Evolutionary conservation across 805 yeast species (phyloP), one percentile per base, ranked within the genome.

Genomic region (Ogataea minuta): DNA sequence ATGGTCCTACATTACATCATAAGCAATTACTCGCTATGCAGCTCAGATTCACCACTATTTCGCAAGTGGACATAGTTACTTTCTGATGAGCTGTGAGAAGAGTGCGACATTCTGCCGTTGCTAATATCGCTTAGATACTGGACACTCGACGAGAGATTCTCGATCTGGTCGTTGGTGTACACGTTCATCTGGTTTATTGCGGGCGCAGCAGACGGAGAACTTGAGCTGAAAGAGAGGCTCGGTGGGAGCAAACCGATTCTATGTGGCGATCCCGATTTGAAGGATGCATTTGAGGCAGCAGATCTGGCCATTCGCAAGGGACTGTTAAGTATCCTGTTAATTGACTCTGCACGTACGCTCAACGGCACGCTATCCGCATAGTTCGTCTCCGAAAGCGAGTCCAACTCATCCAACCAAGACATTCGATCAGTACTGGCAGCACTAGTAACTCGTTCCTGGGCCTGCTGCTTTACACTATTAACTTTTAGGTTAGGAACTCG

Each of bases 51-150:
- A 26, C 41, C 27, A 20, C 24, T 26, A 26, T 28, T 14, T 41
- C 39, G 38, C 23, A 33, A 24, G 28, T 26, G 37, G 11, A 36
- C 39, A 9, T 17, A 12, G 21, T 31, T 19, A 27, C 41, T 37
- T 27, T n/a, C 28, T 11, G 41, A 17, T 13, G 41, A 37, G 24
- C 23, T 33, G 12, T 27, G 24, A 5, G 41, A 23, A 9, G 41
- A 31, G 16, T 15, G 48, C 1, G 50, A 44, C 13, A 44, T 41
- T 27, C 43, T 34, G 7, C 56, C 53, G 10, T 44, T 14, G 31
- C 49, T 45, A 14, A 52, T 48, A 17, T 52, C 54, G 34, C 49
- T 52, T 38, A 52, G 31, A 37, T 50, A 50, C 27, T 48, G 53
- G 16, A 43, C 31, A 37, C 50, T 46, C 2, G 56, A 46, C 4